These are phyloP conservation scores for Alnus glutinosa DNA, from an alignment of 306 rosid genomes.

Conservation along the genomic window DNA sequence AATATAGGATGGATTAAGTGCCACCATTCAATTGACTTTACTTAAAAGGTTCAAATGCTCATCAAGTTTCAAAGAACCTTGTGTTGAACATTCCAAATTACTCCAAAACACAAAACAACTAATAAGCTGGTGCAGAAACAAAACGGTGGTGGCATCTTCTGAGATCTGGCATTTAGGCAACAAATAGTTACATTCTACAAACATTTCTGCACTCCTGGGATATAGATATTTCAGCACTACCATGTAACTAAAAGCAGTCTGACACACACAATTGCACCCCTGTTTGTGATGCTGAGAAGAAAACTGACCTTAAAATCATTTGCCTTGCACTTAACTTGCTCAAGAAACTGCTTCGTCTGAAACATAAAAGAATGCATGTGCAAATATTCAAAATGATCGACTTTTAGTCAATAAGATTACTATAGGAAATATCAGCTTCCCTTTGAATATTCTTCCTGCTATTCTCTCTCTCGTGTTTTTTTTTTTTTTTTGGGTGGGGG, in stretches of 20 bases:
- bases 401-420: neutral
- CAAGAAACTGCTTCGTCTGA: conserved; percentile 63
- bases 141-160: neutral
- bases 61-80: neutral
- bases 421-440: neutral
- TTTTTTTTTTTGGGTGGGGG: neutral
- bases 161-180: neutral
- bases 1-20: neutral
- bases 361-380: conserved; percentile 17
- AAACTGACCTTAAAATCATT: conserved; percentile 65
- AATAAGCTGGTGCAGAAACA: neutral
- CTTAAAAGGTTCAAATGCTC: neutral
- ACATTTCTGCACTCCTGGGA: neutral
- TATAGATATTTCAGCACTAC: neutral
- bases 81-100: conserved; percentile 1
- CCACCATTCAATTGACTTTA: neutral
- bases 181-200: neutral
- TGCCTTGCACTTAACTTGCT: conserved; percentile 53
- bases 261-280: too few relatives aligned
- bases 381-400: neutral
- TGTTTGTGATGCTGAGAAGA: conserved; percentile 8
- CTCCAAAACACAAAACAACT: neutral
- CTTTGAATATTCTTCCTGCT: neutral
- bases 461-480: neutral
- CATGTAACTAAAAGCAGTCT: neutral